Evolutionary conservation across 495 filamentous ascomycete species (phyloP), one percentile per base, ranked within the genome.

Genomic region (Delitschia confertaspora): DNA sequence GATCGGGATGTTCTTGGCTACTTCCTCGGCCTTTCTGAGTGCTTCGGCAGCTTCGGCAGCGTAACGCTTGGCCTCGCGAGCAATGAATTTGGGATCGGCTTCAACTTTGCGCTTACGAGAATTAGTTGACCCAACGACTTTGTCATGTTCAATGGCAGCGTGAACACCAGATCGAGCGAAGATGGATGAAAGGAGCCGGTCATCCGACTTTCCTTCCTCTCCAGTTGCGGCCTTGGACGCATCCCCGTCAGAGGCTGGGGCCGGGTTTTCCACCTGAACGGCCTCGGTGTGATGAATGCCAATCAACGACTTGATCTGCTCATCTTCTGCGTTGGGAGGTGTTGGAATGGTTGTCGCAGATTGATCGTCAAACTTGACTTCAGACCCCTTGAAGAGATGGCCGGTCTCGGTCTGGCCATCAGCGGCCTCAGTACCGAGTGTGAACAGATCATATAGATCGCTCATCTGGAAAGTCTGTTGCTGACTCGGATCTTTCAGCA

Each of bases 381-480:
- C 83, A 6, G 82, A 80, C 26, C 85, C 81, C 45, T 85, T 72
- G 65, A 98, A 96, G 26, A 95, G 65, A 47, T 75, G 78, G 27
- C 78, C 77, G 0, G 91, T 95, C 62, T 95, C 87, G 0, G 88
- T 88, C 24, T 73, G 69, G 14, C 73, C 73, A 21, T 82, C 79
- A 4, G 36, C 35, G 11, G 78, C 69, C 13, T 80, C 74, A 20
- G 71, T 70, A 24, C 78, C 84, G 5, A 95, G 69, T 6, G 80
- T 81, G 61, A 98, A 98, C 2, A 98, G 69, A 59, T 98, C 88
- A 49, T 94, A 82, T 9, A 98, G 60, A 58, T 95, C 88, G 33
- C 78, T 78, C 43, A 89, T 65, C 43, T 89, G 80, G 60, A 96
- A 94, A 0, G 78, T 82, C 40, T 87, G 81, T 11, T 80, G 78